These are phyloP conservation scores for Monsonia emarginata DNA, from an alignment of 441 rosid species.

Conservation along the genomic window DNA sequence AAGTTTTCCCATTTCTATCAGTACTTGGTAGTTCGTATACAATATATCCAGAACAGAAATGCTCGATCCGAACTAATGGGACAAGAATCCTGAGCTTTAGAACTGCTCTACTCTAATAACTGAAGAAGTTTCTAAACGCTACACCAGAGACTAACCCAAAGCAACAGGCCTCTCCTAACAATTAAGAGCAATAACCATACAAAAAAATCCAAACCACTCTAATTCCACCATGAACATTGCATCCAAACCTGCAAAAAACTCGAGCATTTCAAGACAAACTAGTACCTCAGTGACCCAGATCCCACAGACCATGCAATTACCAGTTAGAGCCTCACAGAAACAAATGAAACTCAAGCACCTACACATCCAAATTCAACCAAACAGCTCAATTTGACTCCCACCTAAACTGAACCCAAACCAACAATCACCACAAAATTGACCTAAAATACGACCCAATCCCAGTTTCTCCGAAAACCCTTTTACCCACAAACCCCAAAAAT, in stretches of 20 bases:
- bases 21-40: not conserved
- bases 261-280: not conserved
- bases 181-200: not conserved
- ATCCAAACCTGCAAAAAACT: not conserved
- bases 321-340: not conserved
- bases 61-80: not conserved
- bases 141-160: not conserved
- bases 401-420: not conserved
- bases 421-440: not conserved
- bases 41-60: not conserved
- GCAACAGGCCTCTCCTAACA: not conserved
- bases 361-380: not conserved
- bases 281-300: conserved; percentile 8
- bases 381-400: conserved; percentile 9
- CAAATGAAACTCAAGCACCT: conserved; percentile 2
- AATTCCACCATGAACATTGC: conserved; percentile 2
- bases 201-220: not conserved
- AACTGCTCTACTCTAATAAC: not conserved
- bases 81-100: not conserved
- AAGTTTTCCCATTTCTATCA: not conserved
- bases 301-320: conserved; percentile 6
- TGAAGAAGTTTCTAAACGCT: not conserved
- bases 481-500: not conserved
- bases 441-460: conserved; percentile 9
- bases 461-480: not conserved